A percentile compares a stretch with the other conserved stretches of the same genome.
Conservation (phyloP, 2,329 filamentous ascomycete species). For the Colletotrichum graminicola region DNA sequence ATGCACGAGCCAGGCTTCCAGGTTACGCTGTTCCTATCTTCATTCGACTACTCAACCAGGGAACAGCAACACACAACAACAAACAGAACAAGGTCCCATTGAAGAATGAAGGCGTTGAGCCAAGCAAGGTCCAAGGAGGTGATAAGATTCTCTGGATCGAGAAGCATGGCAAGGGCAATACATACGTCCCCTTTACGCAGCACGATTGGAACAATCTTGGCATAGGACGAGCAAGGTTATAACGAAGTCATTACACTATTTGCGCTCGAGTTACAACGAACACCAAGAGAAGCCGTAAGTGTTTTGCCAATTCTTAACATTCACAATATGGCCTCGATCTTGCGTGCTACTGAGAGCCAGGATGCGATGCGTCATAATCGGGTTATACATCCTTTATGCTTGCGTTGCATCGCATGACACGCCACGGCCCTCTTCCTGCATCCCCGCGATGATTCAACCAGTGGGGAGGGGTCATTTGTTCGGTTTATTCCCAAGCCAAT, state of each 20-base stretch:
- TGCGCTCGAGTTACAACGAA: neutral
- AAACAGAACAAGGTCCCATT: constrained; percentile 83
- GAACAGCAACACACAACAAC: constrained; percentile 75
- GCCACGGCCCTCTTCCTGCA: neutral
- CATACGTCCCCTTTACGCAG: constrained; percentile 70
- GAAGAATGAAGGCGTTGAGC: constrained; percentile 50
- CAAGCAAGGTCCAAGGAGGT: constrained; percentile 44
- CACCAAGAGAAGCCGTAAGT: neutral
- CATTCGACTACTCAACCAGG: constrained; percentile 70
- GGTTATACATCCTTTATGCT: neutral
- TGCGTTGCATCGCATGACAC: neutral
- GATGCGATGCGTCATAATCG: neutral
- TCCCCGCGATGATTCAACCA: neutral
- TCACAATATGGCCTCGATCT: too few relatives aligned
- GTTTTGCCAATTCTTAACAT: too few relatives aligned
- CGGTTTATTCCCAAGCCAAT: too few relatives aligned
- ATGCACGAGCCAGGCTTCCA: constrained; percentile 71
- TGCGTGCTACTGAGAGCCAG: neutral
- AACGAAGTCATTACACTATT: neutral
- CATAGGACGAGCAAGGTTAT: constrained; percentile 29
- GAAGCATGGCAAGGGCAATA: constrained; percentile 58
- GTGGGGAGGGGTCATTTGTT: neutral
- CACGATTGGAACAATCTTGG: constrained; percentile 64
- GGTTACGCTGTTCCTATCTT: constrained; percentile 83
- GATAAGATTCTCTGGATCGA: constrained; percentile 69